Evolutionary conservation across 2,329 filamentous ascomycete species (phyloP), one percentile per base, ranked within the genome.

Genomic region (Zymoseptoria ardabiliae): DNA sequence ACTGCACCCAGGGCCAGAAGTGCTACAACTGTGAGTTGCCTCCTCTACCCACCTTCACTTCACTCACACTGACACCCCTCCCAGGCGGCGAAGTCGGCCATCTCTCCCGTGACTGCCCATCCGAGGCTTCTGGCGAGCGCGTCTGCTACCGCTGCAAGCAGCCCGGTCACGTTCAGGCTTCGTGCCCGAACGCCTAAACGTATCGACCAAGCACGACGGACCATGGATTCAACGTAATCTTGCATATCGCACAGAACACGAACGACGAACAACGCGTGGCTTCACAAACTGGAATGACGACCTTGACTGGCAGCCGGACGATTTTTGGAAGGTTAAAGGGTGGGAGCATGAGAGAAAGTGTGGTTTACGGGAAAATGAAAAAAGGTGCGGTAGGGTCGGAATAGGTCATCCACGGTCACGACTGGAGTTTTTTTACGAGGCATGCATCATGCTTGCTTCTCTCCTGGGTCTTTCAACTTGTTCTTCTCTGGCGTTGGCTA

Each of bases 1-100:
- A 97, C 79, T 99, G 94, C 80, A 95, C 93, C 71, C 95, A 97
- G 77, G 94, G 94, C 72, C 93, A 95, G 83, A 97, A 97, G 84
- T 99, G 94, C 88, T 99, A 97, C 87, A 97, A 97, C 86, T 97
- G 94, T 86, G 74, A 73, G 82, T 73, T 19, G 45, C 45, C 48
- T 48, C 25, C 53, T 63, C 53, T 55, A 52, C 35, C 51, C 60
- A 54, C 17, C 25, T n/a, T 50, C 11, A 30, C 55, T 48, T 54
- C 49, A 60, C 20, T 19, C 58, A 53, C 20, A 55, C 54, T 55
- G 28, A 55, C 23, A 74, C 55, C 54, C 57, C 41, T 55, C 20
- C 50, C 64, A 85, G 83, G 84, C 70, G 85, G 85, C 70, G 91
- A 97, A 81, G 89, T 93, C 69, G 93, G 94, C 64, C 93, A 97